Percentiles rank a stretch among this genome's conserved stretches.
Evolutionary conservation across 78 protist species (phyloP).

Genomic region (Paratrimastix pyriformis): DNA sequence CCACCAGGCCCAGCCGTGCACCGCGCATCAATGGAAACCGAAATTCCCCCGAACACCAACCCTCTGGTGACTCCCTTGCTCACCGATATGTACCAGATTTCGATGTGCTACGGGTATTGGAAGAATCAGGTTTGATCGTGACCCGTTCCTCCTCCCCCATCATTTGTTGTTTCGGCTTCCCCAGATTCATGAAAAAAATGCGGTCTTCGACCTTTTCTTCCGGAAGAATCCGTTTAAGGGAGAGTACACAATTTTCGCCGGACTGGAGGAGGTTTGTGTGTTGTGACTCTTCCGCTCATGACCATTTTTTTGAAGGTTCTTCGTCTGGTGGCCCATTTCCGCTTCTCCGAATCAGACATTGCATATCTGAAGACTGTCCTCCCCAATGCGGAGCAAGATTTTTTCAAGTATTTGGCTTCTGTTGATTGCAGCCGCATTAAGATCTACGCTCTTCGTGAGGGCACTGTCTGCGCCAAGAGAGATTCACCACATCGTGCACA

Average conservation of each 20-base stretch:
- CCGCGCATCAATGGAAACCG: no score
- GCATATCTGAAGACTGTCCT: constrained; percentile 39
- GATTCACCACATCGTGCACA: no score
- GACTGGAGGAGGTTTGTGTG: constrained; percentile 51
- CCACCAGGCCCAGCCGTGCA: no score
- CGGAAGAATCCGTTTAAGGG: constrained; percentile 81
- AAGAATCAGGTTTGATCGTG: no score
- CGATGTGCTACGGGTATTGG: constrained; percentile 23
- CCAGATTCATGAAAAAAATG: constrained; percentile 37
- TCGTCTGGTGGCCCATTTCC: constrained; percentile 11
- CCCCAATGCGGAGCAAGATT: constrained; percentile 41
- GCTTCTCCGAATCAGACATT: constrained; percentile 38
- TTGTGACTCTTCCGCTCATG: not conserved
- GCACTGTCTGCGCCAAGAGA: no score
- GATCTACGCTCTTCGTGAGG: constrained; percentile 58
- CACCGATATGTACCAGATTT: not conserved
- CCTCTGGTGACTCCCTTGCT: not conserved
- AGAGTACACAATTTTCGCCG: constrained; percentile 77
- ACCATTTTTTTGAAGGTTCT: constrained; percentile 1
- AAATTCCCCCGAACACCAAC: no score
- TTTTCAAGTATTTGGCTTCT: constrained; percentile 37
- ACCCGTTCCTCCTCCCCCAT: no score
- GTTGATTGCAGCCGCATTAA: not conserved
- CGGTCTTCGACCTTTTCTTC: constrained; percentile 80
- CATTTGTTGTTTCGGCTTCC: no score